Evolutionary conservation across 345 rosid species (phyloP).

Genomic region (Ceriops tagal): DNA sequence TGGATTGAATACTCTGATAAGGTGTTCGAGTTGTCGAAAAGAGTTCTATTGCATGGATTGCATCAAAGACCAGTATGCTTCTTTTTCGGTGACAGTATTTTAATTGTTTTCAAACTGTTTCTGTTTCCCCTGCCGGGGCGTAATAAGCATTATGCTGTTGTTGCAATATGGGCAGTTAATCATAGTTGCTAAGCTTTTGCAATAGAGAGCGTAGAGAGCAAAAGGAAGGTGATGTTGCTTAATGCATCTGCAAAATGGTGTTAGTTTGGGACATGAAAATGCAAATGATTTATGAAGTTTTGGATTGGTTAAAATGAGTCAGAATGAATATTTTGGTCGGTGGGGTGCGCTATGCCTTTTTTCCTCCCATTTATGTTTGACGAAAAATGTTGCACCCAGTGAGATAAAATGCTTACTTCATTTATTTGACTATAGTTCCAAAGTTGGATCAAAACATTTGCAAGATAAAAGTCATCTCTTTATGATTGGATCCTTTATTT

Average conservation of each 20-base stretch:
- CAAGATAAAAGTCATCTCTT: background rate
- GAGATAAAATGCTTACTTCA: background rate
- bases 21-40: slow-evolving; percentile 65
- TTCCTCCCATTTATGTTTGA: background rate
- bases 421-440: background rate
- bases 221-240: background rate
- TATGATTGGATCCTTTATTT: background rate
- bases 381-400: background rate
- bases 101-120: background rate
- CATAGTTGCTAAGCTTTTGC: too few species aligned
- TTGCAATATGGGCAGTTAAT: too few species aligned
- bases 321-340: too few species aligned
- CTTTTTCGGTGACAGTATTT: background rate
- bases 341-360: too few species aligned
- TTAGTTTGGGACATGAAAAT: too few species aligned
- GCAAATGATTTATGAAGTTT: too few species aligned
- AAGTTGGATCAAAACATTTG: background rate
- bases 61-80: slow-evolving; percentile 56
- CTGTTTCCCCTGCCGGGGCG: background rate
- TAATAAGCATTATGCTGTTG: too few species aligned
- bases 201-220: background rate
- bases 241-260: background rate
- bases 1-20: slow-evolving; percentile 45
- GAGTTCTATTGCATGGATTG: slow-evolving; percentile 73
- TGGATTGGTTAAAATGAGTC: too few species aligned